Evolutionary conservation across 2,329 filamentous ascomycete genomes (phyloP), one percentile per base, ranked within the genome.

Genomic region (Apiospora rasikravindrae): DNA sequence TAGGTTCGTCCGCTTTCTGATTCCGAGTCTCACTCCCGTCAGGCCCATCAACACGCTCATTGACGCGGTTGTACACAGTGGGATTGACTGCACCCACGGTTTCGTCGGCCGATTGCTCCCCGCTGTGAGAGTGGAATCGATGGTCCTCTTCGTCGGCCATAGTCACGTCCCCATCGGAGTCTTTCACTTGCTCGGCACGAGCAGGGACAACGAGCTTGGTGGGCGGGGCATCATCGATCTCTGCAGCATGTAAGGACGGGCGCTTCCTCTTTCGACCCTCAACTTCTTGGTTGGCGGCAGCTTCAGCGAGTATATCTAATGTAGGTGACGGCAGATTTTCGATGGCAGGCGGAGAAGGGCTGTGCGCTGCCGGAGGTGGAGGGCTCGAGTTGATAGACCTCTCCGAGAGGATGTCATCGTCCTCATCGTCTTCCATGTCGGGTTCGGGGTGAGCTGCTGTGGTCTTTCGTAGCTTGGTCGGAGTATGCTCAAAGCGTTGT

Each of bases 401-500:
- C 77, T 80, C 78, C 29, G 83, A 82, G 47, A 81, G 76, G 29
- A 76, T 77, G 70, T 82, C 80, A 70, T 83, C 83, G 70, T 84
- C 83, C 45, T 81, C 77, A 29, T 82, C 82, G 61, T 81, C 79
- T 61, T 81, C 82, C 19, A 81, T 77, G 29, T 45, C 69, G 44
- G 40, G 44, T 16, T 49, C 24, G 69, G 75, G 89, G 76, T 90
- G 90, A 13, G 29, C 57, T 64, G 22, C 33, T 40, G 57, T 64
- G 11, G 57, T 64, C 40, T 64, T 64, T 11, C 57, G 57, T 73
- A 95, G 88, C 84, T 95, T 96, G 86, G 92, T 95, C 3, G 93
- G 93, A 71, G 91, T 94, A 75, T 88, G 89, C 77, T 93, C 90
- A 75, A 90, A 89, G 71, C 83, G 81, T 61, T 86, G 84, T 71